phyloP scores from a whole-genome alignment of 345 rosid genomes.

The Salix brachista region DNA sequence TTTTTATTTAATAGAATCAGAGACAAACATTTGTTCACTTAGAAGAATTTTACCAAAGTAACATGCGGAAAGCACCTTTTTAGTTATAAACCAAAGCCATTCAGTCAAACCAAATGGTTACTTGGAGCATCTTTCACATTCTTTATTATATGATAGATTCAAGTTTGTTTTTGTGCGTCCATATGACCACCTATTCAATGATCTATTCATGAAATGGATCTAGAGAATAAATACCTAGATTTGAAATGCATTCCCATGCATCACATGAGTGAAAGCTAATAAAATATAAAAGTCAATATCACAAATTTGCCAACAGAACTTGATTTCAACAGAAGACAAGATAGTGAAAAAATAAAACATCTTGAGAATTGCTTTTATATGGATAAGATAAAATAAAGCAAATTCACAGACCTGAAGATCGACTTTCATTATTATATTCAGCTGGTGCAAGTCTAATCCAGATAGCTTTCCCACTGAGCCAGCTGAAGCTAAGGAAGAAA shows the following conservation, averaged over 20 bases:
- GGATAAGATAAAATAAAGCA: not conserved
- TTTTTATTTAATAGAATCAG: not conserved
- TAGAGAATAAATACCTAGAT: not conserved
- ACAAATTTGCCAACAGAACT: not conserved
- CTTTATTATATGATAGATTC: not conserved
- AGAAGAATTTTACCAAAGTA: not conserved
- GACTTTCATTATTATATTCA: slow-evolving; percentile 86
- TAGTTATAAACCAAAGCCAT: not conserved
- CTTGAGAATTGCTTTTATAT: not conserved
- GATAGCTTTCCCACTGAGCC: slow-evolving; percentile 73
- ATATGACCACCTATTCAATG: not conserved
- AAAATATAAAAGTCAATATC: not conserved
- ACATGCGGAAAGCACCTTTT: not conserved
- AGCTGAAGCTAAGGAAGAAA: slow-evolving; percentile 93
- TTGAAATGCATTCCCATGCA: not conserved
- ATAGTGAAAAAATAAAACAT: not conserved
- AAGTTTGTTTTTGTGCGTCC: not conserved
- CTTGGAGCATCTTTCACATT: not conserved
- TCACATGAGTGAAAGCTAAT: not conserved
- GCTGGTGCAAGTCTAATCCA: slow-evolving; percentile 92
- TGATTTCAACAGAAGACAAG: slow-evolving; percentile 1
- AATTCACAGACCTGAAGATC: slow-evolving; percentile 75
- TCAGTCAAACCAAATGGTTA: not conserved
- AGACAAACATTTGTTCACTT: not conserved
- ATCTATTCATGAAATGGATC: not conserved